Base-by-base conservation (phyloP, 305 asterid species). In the Rubia peregrina region DNA sequence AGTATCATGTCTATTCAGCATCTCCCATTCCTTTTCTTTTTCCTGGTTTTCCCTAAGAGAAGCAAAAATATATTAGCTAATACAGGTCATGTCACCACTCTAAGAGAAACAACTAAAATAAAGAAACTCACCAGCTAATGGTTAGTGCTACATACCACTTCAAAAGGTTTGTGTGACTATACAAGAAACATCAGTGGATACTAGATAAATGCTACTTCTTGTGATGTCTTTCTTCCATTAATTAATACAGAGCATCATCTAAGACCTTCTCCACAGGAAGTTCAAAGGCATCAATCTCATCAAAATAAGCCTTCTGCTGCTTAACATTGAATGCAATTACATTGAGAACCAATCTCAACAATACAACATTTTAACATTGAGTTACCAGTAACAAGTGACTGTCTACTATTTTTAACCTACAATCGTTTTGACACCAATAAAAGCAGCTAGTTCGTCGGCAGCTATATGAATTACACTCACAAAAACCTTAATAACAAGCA, bases 221-320 rank as follows among this genome's bases (percentile, higher is more conserved):
- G 13, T 13, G 21, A 7, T 19, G 30, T 33, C 21, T 11, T 19
- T 19, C 19, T n/a, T 62, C 60, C 10, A 56, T 60, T 41, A 12
- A 17, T 64, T 53, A 75, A 65, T 87, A 85, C 72, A 80, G 71
- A 78, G 85, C 89, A 61, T 77, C 74, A 59, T 61, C 61, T 9
- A 85, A 80, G 43, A 71, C 85, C 74, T 91, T 96, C 85, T 91
- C 98, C 79, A 74, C 95, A 44, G 72, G 80, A 68, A 91, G 79
- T 75, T 89, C 95, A 80, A 85, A 86, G 10, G 83, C 90, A 86
- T 91, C 98, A 75, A 91, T 71, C 76, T 86, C 98, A 66, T 87
- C 83, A 77, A 73, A 91, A 80, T 91, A 88, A 57, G 90, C 89
- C 67, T 68, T 86, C 83, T 87, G 87, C 77, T 86, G 79, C 72